phyloP scores from a whole-genome alignment of 257 asterid genomes.

The Petunia secreta region DNA sequence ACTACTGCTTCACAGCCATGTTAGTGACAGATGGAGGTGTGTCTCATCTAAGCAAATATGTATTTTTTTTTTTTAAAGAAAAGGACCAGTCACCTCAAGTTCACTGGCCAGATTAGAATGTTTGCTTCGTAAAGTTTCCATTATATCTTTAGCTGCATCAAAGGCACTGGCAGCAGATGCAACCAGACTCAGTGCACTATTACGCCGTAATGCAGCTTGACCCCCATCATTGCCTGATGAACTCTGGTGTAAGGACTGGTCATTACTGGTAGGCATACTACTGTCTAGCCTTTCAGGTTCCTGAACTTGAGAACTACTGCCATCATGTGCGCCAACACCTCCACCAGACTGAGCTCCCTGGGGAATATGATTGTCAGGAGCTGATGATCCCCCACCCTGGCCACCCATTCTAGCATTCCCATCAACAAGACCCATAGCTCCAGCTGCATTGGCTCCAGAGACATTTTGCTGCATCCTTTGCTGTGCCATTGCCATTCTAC shows the following conservation, averaged over 20 bases:
- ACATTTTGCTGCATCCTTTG: slow-evolving; percentile 96
- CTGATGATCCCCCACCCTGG: slow-evolving; percentile 68
- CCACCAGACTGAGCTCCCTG: slow-evolving; percentile 75
- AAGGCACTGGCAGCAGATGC: slow-evolving; percentile 97
- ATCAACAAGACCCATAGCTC: slow-evolving; percentile 63
- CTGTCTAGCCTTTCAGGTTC: slow-evolving; percentile 83
- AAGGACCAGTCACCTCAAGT: slow-evolving; percentile 65
- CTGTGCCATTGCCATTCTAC: slow-evolving; percentile 97
- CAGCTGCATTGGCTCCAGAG: slow-evolving; percentile 58
- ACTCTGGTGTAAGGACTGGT: slow-evolving; percentile 66
- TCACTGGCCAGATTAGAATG: slow-evolving; percentile 96
- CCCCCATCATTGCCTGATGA: slow-evolving; percentile 72
- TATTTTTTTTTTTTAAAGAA: not conserved
- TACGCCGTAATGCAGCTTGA: slow-evolving; percentile 80
- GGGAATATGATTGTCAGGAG: slow-evolving; percentile 78
- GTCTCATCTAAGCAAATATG: slow-evolving; percentile 15
- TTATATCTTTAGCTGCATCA: slow-evolving; percentile 98
- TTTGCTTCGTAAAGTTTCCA: slow-evolving; percentile 96
- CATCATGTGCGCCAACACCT: slow-evolving; percentile 78
- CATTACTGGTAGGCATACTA: slow-evolving; percentile 70
- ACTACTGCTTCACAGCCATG: not conserved
- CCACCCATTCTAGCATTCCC: slow-evolving; percentile 68
- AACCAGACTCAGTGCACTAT: slow-evolving; percentile 76
- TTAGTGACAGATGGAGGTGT: not conserved
- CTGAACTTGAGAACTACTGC: slow-evolving; percentile 71